A percentile compares a stretch with the other conserved stretches of the same genome.
These are phyloP conservation scores for Salmacisia buchloeana DNA, from an alignment of 1,284 basidiomycete genomes.

Conservation along the genomic window DNA sequence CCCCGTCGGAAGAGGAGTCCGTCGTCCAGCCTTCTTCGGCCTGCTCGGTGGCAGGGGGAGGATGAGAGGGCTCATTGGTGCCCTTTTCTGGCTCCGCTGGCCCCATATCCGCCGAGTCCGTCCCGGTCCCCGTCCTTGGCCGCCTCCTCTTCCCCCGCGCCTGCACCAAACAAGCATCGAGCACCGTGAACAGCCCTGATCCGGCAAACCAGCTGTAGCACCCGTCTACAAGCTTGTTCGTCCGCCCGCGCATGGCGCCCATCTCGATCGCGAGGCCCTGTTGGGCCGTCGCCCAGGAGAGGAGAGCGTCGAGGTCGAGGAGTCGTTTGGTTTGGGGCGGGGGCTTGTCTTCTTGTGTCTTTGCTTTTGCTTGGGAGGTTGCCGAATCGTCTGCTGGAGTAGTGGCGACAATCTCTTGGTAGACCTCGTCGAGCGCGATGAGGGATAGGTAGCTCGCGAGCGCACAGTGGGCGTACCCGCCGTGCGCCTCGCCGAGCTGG, in stretches of 20 bases:
- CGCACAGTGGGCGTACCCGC: slow-evolving; percentile 92
- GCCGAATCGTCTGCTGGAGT: no score
- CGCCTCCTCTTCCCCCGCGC: slow-evolving; percentile 39
- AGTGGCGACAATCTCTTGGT: neutral
- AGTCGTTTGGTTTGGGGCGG: no score
- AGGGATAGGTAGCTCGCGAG: slow-evolving; percentile 78
- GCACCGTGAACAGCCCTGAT: slow-evolving; percentile 76
- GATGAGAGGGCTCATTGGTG: no score
- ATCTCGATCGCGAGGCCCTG: slow-evolving; percentile 78
- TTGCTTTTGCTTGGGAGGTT: no score
- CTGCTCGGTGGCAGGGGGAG: neutral
- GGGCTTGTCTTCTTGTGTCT: no score
- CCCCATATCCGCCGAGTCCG: neutral
- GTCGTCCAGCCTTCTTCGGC: slow-evolving; percentile 10
- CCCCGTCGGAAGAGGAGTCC: no score
- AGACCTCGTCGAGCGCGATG: slow-evolving; percentile 54
- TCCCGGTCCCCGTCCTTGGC: neutral
- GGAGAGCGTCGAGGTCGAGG: slow-evolving; percentile 63
- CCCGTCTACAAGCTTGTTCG: slow-evolving; percentile 97
- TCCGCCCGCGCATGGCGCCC: slow-evolving; percentile 86
- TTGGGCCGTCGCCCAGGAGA: slow-evolving; percentile 80
- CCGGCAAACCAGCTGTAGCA: slow-evolving; percentile 97
- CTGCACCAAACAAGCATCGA: slow-evolving; percentile 62
- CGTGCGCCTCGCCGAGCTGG: slow-evolving; percentile 86
- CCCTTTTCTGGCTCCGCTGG: neutral